Evolutionary conservation across 495 filamentous ascomycete genomes (phyloP).

Genomic region (Hypomontagnella monticulosa): DNA sequence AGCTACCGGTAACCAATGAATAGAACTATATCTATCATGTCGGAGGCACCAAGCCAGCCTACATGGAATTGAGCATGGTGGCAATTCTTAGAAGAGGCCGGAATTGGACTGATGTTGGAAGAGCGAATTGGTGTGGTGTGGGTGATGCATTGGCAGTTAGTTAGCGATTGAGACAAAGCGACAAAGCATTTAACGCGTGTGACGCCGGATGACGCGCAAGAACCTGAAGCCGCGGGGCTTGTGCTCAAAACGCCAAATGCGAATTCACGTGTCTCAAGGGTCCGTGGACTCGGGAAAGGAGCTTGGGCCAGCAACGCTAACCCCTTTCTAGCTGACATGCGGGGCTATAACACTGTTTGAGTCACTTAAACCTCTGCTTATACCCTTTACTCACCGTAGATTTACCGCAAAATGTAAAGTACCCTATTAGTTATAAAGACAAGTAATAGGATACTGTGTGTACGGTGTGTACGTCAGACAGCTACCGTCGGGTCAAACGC

Average conservation of each 20-base stretch:
- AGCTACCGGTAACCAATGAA: neutral
- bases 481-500: constrained; percentile 9
- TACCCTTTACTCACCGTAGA: constrained; percentile 6
- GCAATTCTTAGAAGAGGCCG: neutral
- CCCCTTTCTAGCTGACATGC: constrained; percentile 27
- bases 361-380: neutral
- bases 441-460: neutral
- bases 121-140: neutral
- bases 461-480: constrained; percentile 13
- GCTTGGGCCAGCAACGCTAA: constrained; percentile 9
- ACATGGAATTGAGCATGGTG: neutral
- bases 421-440: constrained; percentile 11
- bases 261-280: constrained; percentile 42
- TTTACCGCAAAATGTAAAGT: constrained; percentile 7
- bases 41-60: neutral
- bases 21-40: neutral
- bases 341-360: constrained; percentile 21
- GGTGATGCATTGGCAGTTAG: neutral
- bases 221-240: constrained; percentile 4
- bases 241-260: constrained; percentile 11
- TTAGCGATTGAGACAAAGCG: neutral
- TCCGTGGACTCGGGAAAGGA: constrained; percentile 18
- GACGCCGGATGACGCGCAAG: constrained; percentile 10
- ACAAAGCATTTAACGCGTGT: constrained; percentile 24
- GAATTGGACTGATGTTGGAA: neutral